Percentiles rank a stretch among this genome's conserved stretches.
phyloP scores from a whole-genome alignment of 2,329 filamentous ascomycete genomes.

The Pseudocercospora eumusae region DNA sequence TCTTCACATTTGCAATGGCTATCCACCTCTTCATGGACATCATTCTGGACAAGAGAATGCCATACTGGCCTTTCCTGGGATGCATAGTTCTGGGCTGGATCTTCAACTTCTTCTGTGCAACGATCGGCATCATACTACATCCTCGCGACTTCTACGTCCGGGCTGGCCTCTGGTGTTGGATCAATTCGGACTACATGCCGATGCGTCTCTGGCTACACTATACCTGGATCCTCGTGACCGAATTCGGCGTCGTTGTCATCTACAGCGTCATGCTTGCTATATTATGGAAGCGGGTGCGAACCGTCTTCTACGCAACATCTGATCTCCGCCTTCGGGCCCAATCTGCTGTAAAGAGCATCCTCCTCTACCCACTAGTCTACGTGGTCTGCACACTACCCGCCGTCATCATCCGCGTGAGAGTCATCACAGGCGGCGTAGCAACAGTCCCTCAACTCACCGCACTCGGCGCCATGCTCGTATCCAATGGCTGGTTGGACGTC shows the following conservation, averaged over 20 bases:
- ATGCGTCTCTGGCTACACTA: conserved; percentile 64
- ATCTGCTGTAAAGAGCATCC: conserved; percentile 46
- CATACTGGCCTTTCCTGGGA: conserved; percentile 53
- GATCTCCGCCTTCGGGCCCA: conserved; percentile 48
- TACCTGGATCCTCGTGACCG: conserved; percentile 61
- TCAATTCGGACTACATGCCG: conserved; percentile 55
- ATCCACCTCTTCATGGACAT: conserved; percentile 66
- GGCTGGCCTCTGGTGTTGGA: conserved; percentile 68
- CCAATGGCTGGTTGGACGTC: conserved; percentile 60
- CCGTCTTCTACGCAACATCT: conserved; percentile 23
- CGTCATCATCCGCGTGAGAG: conserved; percentile 62
- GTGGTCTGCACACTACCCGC: conserved; percentile 66
- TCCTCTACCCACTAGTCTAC: conserved; percentile 69
- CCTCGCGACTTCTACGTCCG: conserved; percentile 58
- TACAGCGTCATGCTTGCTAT: conserved; percentile 44
- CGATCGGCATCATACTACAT: conserved; percentile 53
- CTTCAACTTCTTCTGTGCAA: conserved; percentile 59
- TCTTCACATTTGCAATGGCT: conserved; percentile 66
- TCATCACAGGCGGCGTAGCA: conserved; percentile 51
- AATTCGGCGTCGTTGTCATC: conserved; percentile 53
- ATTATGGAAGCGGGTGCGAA: conserved; percentile 28
- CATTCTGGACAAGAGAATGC: conserved; percentile 56
- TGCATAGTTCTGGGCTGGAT: conserved; percentile 57
- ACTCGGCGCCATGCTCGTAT: conserved; percentile 57
- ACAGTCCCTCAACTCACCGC: conserved; percentile 50